phyloP scores from a whole-genome alignment of 345 rosid genomes.

The Euphorbia peplus region DNA sequence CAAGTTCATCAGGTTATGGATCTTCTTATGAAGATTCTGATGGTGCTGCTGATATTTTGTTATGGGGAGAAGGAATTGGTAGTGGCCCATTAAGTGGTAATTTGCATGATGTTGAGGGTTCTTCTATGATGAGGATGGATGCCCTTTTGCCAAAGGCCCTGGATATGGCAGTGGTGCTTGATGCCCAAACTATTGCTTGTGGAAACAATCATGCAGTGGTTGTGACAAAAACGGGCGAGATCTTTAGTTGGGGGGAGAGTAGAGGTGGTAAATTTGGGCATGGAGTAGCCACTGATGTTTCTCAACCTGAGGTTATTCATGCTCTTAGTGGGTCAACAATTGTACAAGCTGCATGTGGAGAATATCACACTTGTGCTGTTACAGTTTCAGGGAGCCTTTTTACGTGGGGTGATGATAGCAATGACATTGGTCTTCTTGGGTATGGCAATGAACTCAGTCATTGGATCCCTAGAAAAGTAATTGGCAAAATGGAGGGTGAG shows the following conservation, averaged over 20 bases:
- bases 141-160: slow-evolving; percentile 69
- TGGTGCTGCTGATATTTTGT: slow-evolving; percentile 72
- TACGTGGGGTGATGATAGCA: slow-evolving; percentile 86
- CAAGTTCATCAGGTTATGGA: slow-evolving; percentile 85
- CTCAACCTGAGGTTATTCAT: slow-evolving; percentile 60
- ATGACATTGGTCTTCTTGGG: slow-evolving; percentile 63
- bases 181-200: slow-evolving; percentile 69
- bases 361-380: slow-evolving; percentile 80
- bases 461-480: slow-evolving; percentile 74
- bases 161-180: slow-evolving; percentile 62
- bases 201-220: slow-evolving; percentile 73
- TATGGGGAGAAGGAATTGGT: slow-evolving; percentile 83
- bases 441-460: slow-evolving; percentile 69
- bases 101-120: slow-evolving; percentile 28
- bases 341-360: slow-evolving; percentile 76
- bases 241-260: slow-evolving; percentile 90
- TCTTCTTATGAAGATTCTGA: slow-evolving; percentile 71
- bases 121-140: slow-evolving; percentile 37
- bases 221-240: slow-evolving; percentile 73
- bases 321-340: slow-evolving; percentile 54
- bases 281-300: slow-evolving; percentile 57
- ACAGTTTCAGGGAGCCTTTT: slow-evolving; percentile 73
- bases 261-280: slow-evolving; percentile 86
- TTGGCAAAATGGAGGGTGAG: slow-evolving; percentile 50
- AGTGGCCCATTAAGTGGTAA: slow-evolving; percentile 57